These are phyloP conservation scores for Hirsutella minnesotensis DNA, from an alignment of 2,329 filamentous ascomycete genomes.

Conservation along the genomic window DNA sequence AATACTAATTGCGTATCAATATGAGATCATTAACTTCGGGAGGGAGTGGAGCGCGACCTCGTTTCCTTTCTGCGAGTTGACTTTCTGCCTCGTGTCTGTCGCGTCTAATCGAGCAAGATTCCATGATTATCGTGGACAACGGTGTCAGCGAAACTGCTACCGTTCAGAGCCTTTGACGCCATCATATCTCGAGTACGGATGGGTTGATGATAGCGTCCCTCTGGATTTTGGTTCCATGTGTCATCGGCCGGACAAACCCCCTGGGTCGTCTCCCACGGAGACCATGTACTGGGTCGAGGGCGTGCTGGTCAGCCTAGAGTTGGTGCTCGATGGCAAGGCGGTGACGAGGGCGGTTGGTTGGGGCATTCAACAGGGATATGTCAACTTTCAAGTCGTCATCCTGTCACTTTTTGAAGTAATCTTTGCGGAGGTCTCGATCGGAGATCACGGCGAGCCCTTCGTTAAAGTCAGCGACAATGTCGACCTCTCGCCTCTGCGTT, in stretches of 20 bases:
- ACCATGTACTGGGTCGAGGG: constrained; percentile 7
- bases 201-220: not conserved
- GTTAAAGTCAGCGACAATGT: constrained; percentile 6
- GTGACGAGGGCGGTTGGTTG: constrained; percentile 8
- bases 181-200: not conserved
- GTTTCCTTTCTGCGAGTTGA: constrained; percentile 10
- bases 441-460: constrained; percentile 1
- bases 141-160: too few species aligned
- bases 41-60: constrained; percentile 8
- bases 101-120: constrained; percentile 4
- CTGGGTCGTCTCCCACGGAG: constrained; percentile 3
- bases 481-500: constrained; percentile 7
- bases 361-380: constrained; percentile 7
- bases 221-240: constrained; percentile 5
- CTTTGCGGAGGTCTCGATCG: constrained; percentile 9
- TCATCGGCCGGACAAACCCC: constrained; percentile 3
- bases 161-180: not conserved
- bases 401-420: constrained; percentile 9
- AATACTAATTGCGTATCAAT: constrained; percentile 2
- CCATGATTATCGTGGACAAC: too few species aligned
- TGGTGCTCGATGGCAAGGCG: constrained; percentile 6
- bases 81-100: constrained; percentile 8
- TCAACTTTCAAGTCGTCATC: constrained; percentile 9
- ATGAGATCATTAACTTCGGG: constrained; percentile 5
- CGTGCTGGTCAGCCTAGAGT: constrained; percentile 6